Evolutionary conservation across 352 stramenopile genomes (phyloP), one percentile per base, ranked within the genome.

Genomic region (Pythium myriotylum): DNA sequence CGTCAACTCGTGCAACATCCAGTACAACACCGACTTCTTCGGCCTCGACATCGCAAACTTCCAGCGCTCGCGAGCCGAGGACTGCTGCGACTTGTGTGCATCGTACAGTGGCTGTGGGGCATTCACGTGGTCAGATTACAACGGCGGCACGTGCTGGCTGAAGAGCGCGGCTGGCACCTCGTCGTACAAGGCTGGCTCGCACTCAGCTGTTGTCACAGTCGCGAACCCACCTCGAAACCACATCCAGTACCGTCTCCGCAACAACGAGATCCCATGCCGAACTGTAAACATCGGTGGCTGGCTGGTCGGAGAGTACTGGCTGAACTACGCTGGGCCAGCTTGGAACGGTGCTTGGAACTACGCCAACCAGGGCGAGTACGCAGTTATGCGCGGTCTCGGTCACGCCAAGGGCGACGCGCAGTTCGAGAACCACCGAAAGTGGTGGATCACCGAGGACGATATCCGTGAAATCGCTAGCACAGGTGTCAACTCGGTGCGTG

Each of bases 281-380:
- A 72, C 77, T 4, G 82, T 89, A 35, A 92, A 92, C 65, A 66
- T 92, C 41, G 82, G 79, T 10, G 76, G 61, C 37, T 68, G 61
- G 61, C 61, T 68, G 46, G 46, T 68, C 26, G 37, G 14, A 16
- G 61, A 68, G 80, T 56, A 73, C 43, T 90, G 79, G 65, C 88
- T 93, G 68, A 81, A 72, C 9, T 70, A 68, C 23, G 67, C 65
- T 5, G 78, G 72, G 8, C 78, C 73, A 12, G 74, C 88, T 59
- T 90, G 92, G 73, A 77, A 65, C 39, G 83, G 81, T 3, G 23
- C 9, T 8, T 26, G 4, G 26, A 41, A 39, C 26, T 20, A 16
- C 10, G 5, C 16, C 47, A 13, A 26, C 3, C 13, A 20, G 13
- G 47, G 47, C 19, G 47, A 54, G 47, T 54, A 19, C 8, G 16